Conservation (phyloP, 2,329 filamentous ascomycete genomes). For the Ophiognomonia clavigignenti-juglandacearum region DNA sequence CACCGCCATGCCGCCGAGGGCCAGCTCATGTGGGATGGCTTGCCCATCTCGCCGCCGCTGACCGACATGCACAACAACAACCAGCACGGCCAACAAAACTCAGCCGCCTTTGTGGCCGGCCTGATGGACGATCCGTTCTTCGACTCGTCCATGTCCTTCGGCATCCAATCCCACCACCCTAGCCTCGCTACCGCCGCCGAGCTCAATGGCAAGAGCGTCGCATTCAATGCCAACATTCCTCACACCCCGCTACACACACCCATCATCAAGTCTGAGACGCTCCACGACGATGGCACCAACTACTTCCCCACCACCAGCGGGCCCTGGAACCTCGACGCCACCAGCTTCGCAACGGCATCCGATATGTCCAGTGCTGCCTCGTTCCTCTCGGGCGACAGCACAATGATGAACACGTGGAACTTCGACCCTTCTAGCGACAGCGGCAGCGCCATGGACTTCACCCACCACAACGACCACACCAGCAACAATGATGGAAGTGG, state of each 20-base stretch:
- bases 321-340: conserved; percentile 13
- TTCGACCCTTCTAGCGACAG: conserved; percentile 11
- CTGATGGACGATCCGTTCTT: conserved; percentile 27
- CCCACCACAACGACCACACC: conserved; percentile 3
- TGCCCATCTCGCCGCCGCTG: conserved; percentile 16
- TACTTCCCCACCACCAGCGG: conserved; percentile 19
- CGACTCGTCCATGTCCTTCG: conserved; percentile 11
- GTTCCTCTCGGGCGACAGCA: conserved; percentile 26
- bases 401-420: conserved; percentile 18
- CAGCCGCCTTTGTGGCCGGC: conserved; percentile 20
- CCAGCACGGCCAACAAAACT: conserved; percentile 4
- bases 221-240: conserved; percentile 20
- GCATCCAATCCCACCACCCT: neutral
- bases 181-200: conserved; percentile 11
- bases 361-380: conserved; percentile 1
- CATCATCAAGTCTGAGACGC: conserved; percentile 22
- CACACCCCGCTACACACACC: conserved; percentile 36
- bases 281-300: conserved; percentile 16
- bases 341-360: conserved; percentile 4
- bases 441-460: conserved; percentile 8
- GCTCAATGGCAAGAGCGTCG: conserved; percentile 4
- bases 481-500: neutral
- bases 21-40: conserved; percentile 6
- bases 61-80: conserved; percentile 6
- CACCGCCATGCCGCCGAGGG: conserved; percentile 3